Evolutionary conservation across 2,329 filamentous ascomycete genomes (phyloP).

Genomic region (Fusarium sp.): DNA sequence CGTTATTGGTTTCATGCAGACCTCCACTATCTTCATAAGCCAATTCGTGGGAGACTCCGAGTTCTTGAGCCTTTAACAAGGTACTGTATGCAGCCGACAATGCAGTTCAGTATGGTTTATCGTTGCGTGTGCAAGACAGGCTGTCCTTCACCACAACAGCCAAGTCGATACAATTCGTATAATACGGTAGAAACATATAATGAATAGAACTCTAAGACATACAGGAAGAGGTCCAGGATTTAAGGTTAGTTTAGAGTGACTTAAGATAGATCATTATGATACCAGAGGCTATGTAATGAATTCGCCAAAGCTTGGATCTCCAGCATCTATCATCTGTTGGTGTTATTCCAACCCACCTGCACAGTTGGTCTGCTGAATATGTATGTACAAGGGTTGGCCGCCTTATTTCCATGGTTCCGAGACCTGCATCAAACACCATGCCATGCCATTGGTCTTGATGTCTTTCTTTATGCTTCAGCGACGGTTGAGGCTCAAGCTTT

Average conservation of each 20-base stretch:
- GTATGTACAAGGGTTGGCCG: not conserved
- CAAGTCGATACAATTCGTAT: not conserved
- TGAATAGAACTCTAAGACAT: not conserved
- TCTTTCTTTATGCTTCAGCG: not conserved
- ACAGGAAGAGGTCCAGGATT: not conserved
- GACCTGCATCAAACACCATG: not conserved
- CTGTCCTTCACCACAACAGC: not conserved
- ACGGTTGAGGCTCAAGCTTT: not conserved
- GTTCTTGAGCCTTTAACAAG: not conserved
- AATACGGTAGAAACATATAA: not conserved
- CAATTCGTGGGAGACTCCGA: not conserved
- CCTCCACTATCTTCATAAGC: not conserved
- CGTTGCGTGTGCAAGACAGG: not conserved
- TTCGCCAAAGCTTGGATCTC: not conserved
- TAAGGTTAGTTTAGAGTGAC: not conserved
- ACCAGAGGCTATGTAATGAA: not conserved
- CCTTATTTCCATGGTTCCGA: not conserved
- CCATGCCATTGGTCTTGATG: not conserved
- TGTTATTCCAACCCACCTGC: no score
- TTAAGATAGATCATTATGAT: not conserved
- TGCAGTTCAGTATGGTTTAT: not conserved
- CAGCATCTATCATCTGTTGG: not conserved
- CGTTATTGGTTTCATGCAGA: conserved; percentile 34
- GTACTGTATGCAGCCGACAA: not conserved
- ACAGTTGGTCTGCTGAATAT: not conserved